phyloP scores from a whole-genome alignment of 1,139 yeast genomes.

The Spathaspora sp. region DNA sequence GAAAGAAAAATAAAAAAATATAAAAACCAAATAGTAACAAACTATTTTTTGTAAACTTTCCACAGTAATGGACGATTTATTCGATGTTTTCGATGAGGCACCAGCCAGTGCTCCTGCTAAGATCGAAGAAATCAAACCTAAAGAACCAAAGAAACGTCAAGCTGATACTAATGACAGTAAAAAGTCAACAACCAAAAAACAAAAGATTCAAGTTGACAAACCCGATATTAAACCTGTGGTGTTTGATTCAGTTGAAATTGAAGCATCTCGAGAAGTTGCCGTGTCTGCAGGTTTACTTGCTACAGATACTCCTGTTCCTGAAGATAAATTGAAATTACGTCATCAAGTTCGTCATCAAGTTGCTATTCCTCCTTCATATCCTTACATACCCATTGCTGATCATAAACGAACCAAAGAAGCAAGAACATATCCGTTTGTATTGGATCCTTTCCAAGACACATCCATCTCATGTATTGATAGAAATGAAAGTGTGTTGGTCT shows the following conservation, averaged over 20 bases:
- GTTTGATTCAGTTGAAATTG: constrained; percentile 87
- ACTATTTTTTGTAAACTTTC: neutral
- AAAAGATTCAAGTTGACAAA: constrained; percentile 14
- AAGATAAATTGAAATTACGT: constrained; percentile 65
- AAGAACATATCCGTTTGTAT: constrained; percentile 82
- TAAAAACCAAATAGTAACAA: neutral
- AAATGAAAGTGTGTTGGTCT: constrained; percentile 92
- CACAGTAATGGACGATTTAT: constrained; percentile 50
- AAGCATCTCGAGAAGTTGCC: constrained; percentile 83
- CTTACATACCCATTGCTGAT: constrained; percentile 83
- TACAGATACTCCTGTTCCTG: constrained; percentile 30
- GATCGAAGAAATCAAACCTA: constrained; percentile 11
- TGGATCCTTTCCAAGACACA: constrained; percentile 96
- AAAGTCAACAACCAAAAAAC: constrained; percentile 10
- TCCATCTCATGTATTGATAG: constrained; percentile 93
- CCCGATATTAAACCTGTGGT: constrained; percentile 62
- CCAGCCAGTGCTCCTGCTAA: constrained; percentile 39
- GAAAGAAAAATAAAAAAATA: neutral
- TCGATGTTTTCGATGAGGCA: constrained; percentile 66
- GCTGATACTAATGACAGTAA: constrained; percentile 8
- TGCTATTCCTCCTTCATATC: constrained; percentile 89
- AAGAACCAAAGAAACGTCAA: constrained; percentile 10
- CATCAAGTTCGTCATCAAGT: constrained; percentile 98
- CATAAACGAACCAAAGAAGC: constrained; percentile 78
- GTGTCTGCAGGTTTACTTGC: constrained; percentile 70